Evolutionary conservation across 805 yeast species (phyloP).

Genomic region (Candida peoriensis): DNA sequence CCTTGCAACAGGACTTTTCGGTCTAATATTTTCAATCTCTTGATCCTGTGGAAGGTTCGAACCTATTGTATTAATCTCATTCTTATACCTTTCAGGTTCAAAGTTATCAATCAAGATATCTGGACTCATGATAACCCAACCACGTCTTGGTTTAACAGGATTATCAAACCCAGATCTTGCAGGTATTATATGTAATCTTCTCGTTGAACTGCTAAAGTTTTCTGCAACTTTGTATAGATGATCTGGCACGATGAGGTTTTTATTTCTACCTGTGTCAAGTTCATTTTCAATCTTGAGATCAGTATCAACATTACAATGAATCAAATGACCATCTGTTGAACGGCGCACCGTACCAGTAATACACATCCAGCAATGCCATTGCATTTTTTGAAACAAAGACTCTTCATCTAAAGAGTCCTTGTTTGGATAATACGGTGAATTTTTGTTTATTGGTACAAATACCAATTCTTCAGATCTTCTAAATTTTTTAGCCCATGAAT

Average conservation of each 20-base stretch:
- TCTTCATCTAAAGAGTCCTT: constrained; percentile 40
- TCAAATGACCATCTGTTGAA: constrained; percentile 74
- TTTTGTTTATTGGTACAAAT: constrained; percentile 64
- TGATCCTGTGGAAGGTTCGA: constrained; percentile 58
- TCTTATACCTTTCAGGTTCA: constrained; percentile 38
- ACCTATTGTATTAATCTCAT: constrained; percentile 40
- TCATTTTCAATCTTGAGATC: constrained; percentile 70
- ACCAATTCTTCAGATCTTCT: constrained; percentile 88
- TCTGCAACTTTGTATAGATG: constrained; percentile 79
- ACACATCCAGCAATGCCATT: constrained; percentile 99
- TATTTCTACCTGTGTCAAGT: constrained; percentile 18
- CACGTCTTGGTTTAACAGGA: constrained; percentile 65
- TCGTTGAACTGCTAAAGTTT: constrained; percentile 77
- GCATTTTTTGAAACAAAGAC: constrained; percentile 58
- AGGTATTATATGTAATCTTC: constrained; percentile 84
- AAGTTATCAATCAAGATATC: constrained; percentile 76
- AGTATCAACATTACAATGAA: constrained; percentile 90
- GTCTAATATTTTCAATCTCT: constrained; percentile 78
- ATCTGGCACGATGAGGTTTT: constrained; percentile 58
- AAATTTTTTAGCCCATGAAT: constrained; percentile 60
- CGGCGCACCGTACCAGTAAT: constrained; percentile 91
- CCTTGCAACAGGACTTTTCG: constrained; percentile 62
- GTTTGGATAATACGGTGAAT: constrained; percentile 63
- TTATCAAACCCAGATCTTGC: constrained; percentile 58
- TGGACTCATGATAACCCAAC: constrained; percentile 90